Base-by-base conservation (phyloP, 441 rosid genomes). In the Erodium chrysanthum region DNA sequence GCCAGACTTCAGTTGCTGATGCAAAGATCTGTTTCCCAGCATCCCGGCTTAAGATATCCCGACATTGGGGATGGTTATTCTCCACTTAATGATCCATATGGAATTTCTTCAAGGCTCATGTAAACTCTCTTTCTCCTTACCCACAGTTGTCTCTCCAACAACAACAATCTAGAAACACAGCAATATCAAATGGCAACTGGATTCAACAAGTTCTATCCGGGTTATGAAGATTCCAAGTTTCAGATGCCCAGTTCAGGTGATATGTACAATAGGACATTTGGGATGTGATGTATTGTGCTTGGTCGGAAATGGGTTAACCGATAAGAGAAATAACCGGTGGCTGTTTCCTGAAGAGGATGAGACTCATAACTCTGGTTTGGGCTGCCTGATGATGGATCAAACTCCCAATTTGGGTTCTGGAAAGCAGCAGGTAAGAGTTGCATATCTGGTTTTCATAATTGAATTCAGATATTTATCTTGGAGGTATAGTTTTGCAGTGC, bases 211-310 rank as follows among this genome's bases (percentile, higher is more conserved):
- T 78, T 69, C 65, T 74, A 78, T 71, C 50, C 68, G 21, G 91
- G 91, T 17, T 92, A 84, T 70, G 98, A 92, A 70, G 96, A 87
- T 72, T 74, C 91, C 6, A 89, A 84, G 77, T 85, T 71, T 70
- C 80, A 83, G 81, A 84, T 86, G 78, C 81, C 97, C 18, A 82
- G 79, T 70, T 88, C 93, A 2, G 90, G 90, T 20, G 85, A 89
- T 78, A 72, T 88, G 54, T 89, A 88, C 71, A 85, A 81, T 77
- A 81, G 91, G 77, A 83, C 92, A 64, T 93, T 81, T 75, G 89
- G 90, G 73, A 88, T 89, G 87, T 89, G 78, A 91, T 69, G 63
- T 40, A 59, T 64, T 40, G 69, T 61, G 46, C 70, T 46, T 70
- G 63, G 73, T 68, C 68, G 78, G 74, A 63, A 65, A 67, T 69